These are phyloP conservation scores for Metarhizium guizhouense DNA, from an alignment of 2,329 filamentous ascomycete species.

Conservation along the genomic window DNA sequence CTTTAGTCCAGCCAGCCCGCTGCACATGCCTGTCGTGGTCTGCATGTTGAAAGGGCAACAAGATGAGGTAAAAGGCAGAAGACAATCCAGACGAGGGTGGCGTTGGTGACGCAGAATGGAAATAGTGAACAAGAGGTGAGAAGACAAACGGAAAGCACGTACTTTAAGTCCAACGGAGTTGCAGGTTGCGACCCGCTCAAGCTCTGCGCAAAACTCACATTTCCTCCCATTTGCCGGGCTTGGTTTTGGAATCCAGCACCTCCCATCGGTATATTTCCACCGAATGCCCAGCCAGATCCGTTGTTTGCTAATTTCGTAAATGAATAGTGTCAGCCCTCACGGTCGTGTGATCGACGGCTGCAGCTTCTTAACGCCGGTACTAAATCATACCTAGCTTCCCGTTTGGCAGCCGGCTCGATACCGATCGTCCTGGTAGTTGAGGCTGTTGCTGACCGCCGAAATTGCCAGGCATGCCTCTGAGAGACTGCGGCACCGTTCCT, in stretches of 20 bases:
- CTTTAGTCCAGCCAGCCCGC: slow-evolving; percentile 8
- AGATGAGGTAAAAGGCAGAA: background rate
- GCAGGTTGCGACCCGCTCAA: slow-evolving; percentile 53
- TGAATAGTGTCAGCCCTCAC: background rate
- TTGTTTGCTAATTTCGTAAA: slow-evolving; percentile 35
- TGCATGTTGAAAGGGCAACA: background rate
- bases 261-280: slow-evolving; percentile 52
- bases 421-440: slow-evolving; percentile 42
- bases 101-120: background rate
- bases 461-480: slow-evolving; percentile 52
- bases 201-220: slow-evolving; percentile 58
- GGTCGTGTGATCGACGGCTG: too few relatives aligned
- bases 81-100: background rate
- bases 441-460: slow-evolving; percentile 52
- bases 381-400: slow-evolving; percentile 49
- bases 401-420: slow-evolving; percentile 52
- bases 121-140: slow-evolving; percentile 1
- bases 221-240: slow-evolving; percentile 46
- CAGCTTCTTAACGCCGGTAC: background rate
- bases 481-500: slow-evolving; percentile 53
- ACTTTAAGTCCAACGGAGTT: slow-evolving; percentile 56
- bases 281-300: slow-evolving; percentile 52
- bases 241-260: slow-evolving; percentile 43
- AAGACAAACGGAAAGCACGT: slow-evolving; percentile 29
- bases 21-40: background rate